A percentile compares a stretch with the other conserved stretches of the same genome.
Evolutionary conservation across 163 green algal genomes (phyloP).

Genomic region (Botryococcus braunii): DNA sequence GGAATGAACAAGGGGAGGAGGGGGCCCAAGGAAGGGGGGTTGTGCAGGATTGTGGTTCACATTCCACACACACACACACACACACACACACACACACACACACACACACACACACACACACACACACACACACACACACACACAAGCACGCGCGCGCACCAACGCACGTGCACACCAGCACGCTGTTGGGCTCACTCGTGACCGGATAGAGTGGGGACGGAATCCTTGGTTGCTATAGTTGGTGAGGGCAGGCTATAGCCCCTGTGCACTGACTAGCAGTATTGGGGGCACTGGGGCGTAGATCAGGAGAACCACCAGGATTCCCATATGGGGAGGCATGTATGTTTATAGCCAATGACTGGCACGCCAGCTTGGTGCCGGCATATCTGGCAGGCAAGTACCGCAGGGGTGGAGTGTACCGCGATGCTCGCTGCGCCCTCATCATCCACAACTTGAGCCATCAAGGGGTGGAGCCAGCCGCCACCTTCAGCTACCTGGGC

Average conservation of each 20-base stretch:
- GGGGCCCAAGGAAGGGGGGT: too few relatives aligned
- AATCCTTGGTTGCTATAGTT: neutral
- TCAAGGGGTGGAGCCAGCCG: slow-evolving; percentile 54
- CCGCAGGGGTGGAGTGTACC: slow-evolving; percentile 53
- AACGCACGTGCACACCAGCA: too few relatives aligned
- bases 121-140: too few relatives aligned
- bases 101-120: too few relatives aligned
- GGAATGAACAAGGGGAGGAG: too few relatives aligned
- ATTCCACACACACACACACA: too few relatives aligned
- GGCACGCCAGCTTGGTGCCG: slow-evolving; percentile 86
- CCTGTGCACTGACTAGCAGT: neutral
- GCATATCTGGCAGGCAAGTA: slow-evolving; percentile 60
- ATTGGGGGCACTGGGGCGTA: slow-evolving; percentile 3
- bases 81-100: too few relatives aligned
- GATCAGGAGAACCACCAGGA: slow-evolving; percentile 16
- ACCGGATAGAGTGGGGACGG: too few relatives aligned
- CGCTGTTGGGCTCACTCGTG: too few relatives aligned
- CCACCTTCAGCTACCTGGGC: slow-evolving; percentile 51
- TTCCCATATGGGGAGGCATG: slow-evolving; percentile 65
- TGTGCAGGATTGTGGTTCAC: too few relatives aligned
- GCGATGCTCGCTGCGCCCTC: slow-evolving; percentile 51
- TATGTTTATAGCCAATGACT: slow-evolving; percentile 91
- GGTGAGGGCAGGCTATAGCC: neutral
- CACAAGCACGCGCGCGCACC: too few relatives aligned
- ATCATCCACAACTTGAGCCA: slow-evolving; percentile 84